phyloP scores from a whole-genome alignment of 345 rosid genomes.

The Eucalyptus lansdowneana region DNA sequence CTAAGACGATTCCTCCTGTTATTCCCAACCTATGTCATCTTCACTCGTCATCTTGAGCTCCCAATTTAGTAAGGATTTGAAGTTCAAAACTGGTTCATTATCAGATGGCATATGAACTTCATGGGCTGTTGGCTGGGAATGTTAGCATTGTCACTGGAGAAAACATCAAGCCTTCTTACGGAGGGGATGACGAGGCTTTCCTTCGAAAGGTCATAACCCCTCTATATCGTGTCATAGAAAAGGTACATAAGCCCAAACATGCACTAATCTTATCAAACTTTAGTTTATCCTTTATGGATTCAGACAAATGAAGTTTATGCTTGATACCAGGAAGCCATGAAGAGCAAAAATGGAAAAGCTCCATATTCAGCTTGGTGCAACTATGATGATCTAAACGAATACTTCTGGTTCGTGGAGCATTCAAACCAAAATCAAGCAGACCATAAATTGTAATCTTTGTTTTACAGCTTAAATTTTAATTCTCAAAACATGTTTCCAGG shows the following conservation, averaged over 20 bases:
- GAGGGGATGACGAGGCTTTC: slow-evolving; percentile 95
- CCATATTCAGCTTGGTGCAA: slow-evolving; percentile 90
- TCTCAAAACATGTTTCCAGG: slow-evolving; percentile 25
- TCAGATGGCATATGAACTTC: slow-evolving; percentile 99
- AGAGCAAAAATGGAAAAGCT: slow-evolving; percentile 66
- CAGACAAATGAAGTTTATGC: not conserved
- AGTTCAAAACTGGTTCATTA: not conserved
- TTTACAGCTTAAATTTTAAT: not conserved
- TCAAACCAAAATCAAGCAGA: not conserved
- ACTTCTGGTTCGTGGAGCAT: slow-evolving; percentile 66
- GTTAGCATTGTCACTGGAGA: slow-evolving; percentile 98
- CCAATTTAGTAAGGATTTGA: not conserved
- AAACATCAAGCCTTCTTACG: slow-evolving; percentile 95
- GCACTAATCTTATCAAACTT: not conserved
- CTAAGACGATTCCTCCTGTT: not conserved
- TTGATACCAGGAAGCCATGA: slow-evolving; percentile 61
- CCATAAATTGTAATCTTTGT: not conserved
- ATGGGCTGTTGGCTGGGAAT: slow-evolving; percentile 94
- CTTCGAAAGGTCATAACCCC: slow-evolving; percentile 90
- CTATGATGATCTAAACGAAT: slow-evolving; percentile 96
- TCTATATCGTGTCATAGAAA: slow-evolving; percentile 61
- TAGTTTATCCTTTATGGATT: not conserved
- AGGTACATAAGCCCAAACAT: slow-evolving; percentile 27
- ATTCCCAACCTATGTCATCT: not conserved
- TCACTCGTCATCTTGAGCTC: not conserved